Base-by-base conservation (phyloP, 805 yeast species). In the Metschnikowia chrysomelidarum region DNA sequence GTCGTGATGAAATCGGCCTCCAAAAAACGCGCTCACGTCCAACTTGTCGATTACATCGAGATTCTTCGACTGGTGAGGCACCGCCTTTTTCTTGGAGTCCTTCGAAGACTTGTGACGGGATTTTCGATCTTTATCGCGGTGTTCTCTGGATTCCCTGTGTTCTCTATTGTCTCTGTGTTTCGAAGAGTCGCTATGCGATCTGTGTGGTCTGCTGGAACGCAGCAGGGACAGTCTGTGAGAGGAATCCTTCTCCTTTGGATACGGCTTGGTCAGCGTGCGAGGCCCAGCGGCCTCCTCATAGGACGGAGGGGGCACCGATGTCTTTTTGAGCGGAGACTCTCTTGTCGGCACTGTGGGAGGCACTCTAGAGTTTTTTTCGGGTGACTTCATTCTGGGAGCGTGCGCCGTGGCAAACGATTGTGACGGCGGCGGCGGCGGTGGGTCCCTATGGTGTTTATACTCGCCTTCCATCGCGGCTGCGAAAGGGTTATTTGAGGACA, bases 1-100 rank as follows among this genome's bases (percentile, higher is more conserved):
- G 64, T 93, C 98, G 60, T 93, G 98, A 61, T 93, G 98, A 73
- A 93, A 93, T 2, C 94, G 87, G 31, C 86, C 81, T 17, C 96
- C 97, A 57, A 86, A 89, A 43, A 89, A 73, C 1, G 96, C 97
- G 9, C 97, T 89, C 30, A 91, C 98, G 60, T 93, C 98, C 53
- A 93, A 71, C 61, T 86, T 86, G 65, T 93, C 98, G 50, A 93
- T 93, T 4, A 94, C 87, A 54, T 91, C 98, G 37, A 89, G 80
- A 49, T 88, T 85, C 50, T 80, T 79, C 10, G 88, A 74, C 47
- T 76, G 69, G 52, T 65, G 65, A 3, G 68, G 59, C 54, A 64
- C 68, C 44, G 63, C 50, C 56, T 71, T 56, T 53, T 69, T 62
- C 22, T 63, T 56, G n/a, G 69, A 64, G 38, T 49, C 61, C 8